A percentile compares a stretch with the other conserved stretches of the same genome.
These are phyloP conservation scores for Xerocomus potaroensis DNA, from an alignment of 768 basidiomycete genomes.

Conservation along the genomic window DNA sequence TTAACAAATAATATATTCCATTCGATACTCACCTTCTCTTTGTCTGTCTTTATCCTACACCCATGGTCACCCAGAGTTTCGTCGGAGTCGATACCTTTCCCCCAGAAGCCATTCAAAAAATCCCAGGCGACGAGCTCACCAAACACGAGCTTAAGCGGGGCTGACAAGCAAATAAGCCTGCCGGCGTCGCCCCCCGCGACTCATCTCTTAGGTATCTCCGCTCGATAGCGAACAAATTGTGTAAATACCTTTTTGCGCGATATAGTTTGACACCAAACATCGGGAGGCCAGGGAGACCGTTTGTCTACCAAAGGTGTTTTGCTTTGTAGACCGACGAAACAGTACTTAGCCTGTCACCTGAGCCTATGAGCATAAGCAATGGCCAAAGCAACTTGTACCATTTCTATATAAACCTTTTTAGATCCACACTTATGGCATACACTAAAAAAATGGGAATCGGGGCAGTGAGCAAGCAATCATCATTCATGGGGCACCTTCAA, in stretches of 20 bases:
- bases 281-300: conserved; percentile 10
- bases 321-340: too few species aligned
- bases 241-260: neutral
- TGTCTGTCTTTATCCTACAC: neutral
- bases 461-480: too few species aligned
- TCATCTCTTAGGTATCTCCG: conserved; percentile 6
- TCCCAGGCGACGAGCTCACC: conserved; percentile 21
- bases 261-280: conserved; percentile 16
- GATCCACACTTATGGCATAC: too few species aligned
- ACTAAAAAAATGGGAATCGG: too few species aligned
- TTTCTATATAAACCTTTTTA: too few species aligned
- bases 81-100: conserved; percentile 26
- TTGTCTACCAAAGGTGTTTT: conserved; percentile 5
- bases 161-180: conserved; percentile 22
- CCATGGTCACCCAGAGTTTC: conserved; percentile 23
- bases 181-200: conserved; percentile 25
- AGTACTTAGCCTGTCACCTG: too few species aligned
- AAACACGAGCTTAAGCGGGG: conserved; percentile 14
- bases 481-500: too few species aligned
- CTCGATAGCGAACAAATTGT: too few species aligned
- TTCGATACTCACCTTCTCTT: too few species aligned
- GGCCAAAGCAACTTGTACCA: too few species aligned
- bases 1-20: too few species aligned
- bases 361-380: too few species aligned
- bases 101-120: conserved; percentile 14